These are phyloP conservation scores for Rhododendron henanense DNA, from an alignment of 148 eudicot species.

Conservation along the genomic window DNA sequence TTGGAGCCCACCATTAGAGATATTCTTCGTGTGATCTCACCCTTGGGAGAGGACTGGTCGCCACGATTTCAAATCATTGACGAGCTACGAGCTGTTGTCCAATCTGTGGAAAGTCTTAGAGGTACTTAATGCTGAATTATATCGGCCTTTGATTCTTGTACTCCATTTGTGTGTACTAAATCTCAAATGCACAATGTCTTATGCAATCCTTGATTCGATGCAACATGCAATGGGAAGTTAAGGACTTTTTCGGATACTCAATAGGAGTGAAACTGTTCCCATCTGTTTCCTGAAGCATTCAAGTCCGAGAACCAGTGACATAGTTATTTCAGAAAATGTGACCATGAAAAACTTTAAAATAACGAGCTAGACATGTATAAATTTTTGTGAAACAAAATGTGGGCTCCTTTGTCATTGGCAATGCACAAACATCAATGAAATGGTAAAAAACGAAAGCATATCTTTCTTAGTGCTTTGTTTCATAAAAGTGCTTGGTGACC, in stretches of 20 bases:
- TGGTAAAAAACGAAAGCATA: neutral
- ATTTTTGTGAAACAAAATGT: neutral
- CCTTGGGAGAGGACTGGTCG: constrained; percentile 54
- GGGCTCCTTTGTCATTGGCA: neutral
- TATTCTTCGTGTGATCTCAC: constrained; percentile 56
- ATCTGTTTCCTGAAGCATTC: neutral
- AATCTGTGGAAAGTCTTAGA: constrained; percentile 68
- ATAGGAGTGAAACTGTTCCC: neutral
- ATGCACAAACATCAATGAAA: neutral
- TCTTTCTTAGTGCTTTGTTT: neutral
- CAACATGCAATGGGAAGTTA: neutral
- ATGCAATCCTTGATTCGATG: neutral
- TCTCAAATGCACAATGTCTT: neutral
- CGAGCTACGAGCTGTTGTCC: constrained; percentile 47
- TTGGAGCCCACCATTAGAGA: constrained; percentile 56
- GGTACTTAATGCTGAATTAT: constrained; percentile 38
- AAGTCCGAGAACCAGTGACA: neutral
- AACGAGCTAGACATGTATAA: neutral
- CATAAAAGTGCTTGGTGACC: neutral
- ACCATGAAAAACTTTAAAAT: neutral
- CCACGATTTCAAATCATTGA: constrained; percentile 50
- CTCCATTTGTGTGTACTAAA: neutral
- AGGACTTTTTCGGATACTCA: neutral
- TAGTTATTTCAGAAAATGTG: neutral
- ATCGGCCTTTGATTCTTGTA: neutral